Evolutionary conservation across 768 basidiomycete species (phyloP), one percentile per base, ranked within the genome.

Genomic region (Macrolepiota dolichaula): DNA sequence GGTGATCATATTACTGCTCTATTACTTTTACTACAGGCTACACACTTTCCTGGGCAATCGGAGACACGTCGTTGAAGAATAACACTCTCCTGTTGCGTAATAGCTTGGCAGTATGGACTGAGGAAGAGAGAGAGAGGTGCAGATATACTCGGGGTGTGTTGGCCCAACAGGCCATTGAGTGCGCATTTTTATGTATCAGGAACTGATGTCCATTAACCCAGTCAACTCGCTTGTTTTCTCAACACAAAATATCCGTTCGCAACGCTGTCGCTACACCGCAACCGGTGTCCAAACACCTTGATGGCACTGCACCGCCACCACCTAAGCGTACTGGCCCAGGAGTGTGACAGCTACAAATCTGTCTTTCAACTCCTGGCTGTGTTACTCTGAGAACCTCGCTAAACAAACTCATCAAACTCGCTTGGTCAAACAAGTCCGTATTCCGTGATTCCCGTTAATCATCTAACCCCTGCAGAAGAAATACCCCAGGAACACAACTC

Each of bases 321-420:
- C 1, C 27, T 61, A 55, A 40, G 52, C 59, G 52, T 22, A 27
- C 52, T 52, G 35, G 47, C 42, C 27, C 42, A 60, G 44, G 12
- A 52, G 11, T 12, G 19, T 38, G 46, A 36, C 37, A 19, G 35
- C 22, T 40, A 35, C 50, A 27, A 27, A 42, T 51, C 57, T 35
- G 57, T 60, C 51, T 15, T 17, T 32, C 13, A 61, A 44, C 32
- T 54, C 52, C 53, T 61, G 53, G 52, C 53, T 61, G 59, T 61
- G 59, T 60, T 60, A 53, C 59, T 53, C 44, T 60, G 59, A n/a
- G 57, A 53, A 53, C 59, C 42, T 53, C 59, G 59, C 59, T 53
- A 53, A 44, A 42, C 25, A 50, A 32, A 9, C 5, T 40, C 40
- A 52, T 60, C 51, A 60, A n/a, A 17, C 51, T 60, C 59, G 59